phyloP scores from a whole-genome alignment of 2,329 filamentous ascomycete species.

The Cercospora zeina region DNA sequence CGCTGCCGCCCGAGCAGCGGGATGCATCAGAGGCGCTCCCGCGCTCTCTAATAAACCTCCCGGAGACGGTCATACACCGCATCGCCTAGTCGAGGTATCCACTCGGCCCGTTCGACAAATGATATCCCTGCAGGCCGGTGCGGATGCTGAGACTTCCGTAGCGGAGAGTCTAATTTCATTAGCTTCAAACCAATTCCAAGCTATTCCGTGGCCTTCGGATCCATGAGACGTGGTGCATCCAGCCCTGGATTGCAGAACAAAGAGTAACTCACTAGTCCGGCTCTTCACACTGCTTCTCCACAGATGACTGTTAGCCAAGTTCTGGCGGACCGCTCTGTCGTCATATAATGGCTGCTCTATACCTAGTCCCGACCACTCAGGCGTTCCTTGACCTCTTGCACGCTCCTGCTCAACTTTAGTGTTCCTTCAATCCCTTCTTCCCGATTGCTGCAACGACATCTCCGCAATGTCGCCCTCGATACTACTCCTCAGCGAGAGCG shows the following conservation, averaged over 20 bases:
- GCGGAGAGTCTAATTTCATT: constrained; percentile 17
- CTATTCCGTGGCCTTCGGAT: constrained; percentile 18
- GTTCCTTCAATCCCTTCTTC: constrained; percentile 7
- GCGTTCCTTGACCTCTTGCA: neutral
- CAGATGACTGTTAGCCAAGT: neutral
- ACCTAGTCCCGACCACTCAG: neutral
- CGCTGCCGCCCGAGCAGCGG: neutral
- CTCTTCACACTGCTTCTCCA: constrained; percentile 4
- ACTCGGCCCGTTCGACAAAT: constrained; percentile 1
- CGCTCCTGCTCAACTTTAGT: neutral
- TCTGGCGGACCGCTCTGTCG: neutral
- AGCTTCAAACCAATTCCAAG: constrained; percentile 21
- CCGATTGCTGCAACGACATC: neutral
- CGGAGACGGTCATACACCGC: neutral
- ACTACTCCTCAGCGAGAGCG: constrained; percentile 32
- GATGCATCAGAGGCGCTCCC: neutral
- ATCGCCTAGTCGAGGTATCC: neutral
- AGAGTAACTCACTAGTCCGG: constrained; percentile 13
- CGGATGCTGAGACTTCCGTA: constrained; percentile 14
- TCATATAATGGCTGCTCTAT: constrained; percentile 5
- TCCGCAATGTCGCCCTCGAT: constrained; percentile 27
- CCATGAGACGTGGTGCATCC: constrained; percentile 18
- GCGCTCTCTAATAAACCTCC: neutral
- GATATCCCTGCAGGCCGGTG: constrained; percentile 14
- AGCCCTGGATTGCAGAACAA: constrained; percentile 13